Base-by-base conservation (phyloP, 1,139 yeast genomes). In the Zygotorulaspora mrakii region DNA sequence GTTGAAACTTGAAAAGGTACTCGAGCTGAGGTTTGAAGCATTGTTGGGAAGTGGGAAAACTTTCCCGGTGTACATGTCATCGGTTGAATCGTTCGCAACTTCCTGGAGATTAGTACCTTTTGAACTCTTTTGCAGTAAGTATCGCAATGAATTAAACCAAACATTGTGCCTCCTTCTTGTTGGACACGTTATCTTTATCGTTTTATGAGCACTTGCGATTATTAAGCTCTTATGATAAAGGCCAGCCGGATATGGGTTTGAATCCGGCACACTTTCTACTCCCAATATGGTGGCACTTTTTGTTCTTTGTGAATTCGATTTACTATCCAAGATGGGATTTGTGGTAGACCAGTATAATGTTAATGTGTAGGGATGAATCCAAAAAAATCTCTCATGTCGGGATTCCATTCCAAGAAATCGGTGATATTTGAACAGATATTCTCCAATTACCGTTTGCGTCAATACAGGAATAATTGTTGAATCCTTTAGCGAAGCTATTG, bases 331-430 rank as follows among this genome's bases (percentile, higher is more conserved):
- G 0, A 83, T 84, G 2, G 97, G 97, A 57, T 85, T 86, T 8
- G 78, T 74, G 11, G 77, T 74, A 7, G 91, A 82, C 98, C 98
- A 91, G 62, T 87, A 88, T 42, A 91, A 70, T 0, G 96, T 86
- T 67, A 87, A 68, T 3, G 94, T 82, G 62, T 88, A 89, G 6
- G 98, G 98, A 65, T 91, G 95, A 30, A 91, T 79, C 97, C 97
- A 91, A 73, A 91, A 91, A 64, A 79, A 91, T 49, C 97, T 74
- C 59, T 84, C 94, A 58, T 91, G 98, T 45, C 97, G 76, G 0
- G 94, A 76, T 31, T 87, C 75, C 1, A 87, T 77, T 38, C 83
- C 76, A 40, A 86, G 71, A 11, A 87, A 83, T 9, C 94, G 79
- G 62, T 82, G 86, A 61, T 91, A 89, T 63, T 91, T 91, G 75